These are phyloP conservation scores for Scorias spongiosa DNA, from an alignment of 2,329 filamentous ascomycete species.

Conservation along the genomic window DNA sequence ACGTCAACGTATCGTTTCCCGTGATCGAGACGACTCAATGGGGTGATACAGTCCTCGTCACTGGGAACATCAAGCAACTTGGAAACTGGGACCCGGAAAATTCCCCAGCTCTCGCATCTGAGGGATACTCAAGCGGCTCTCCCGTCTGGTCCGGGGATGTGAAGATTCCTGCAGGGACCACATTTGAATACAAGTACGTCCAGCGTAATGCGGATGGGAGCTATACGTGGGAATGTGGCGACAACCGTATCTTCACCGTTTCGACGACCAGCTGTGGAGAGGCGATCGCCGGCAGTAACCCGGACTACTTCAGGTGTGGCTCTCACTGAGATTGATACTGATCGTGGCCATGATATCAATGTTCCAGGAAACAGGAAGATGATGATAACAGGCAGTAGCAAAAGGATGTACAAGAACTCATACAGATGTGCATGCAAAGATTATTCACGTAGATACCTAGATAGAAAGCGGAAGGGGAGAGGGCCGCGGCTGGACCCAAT, in stretches of 20 bases:
- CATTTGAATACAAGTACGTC: conserved; percentile 1
- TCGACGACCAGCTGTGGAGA: conserved; percentile 1
- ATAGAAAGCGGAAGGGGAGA: no score
- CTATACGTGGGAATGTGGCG: conserved; percentile 42
- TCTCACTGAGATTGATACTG: background rate
- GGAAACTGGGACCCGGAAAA: background rate
- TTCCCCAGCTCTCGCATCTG: background rate
- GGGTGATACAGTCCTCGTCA: background rate
- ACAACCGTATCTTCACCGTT: conserved; percentile 1
- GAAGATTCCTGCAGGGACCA: background rate
- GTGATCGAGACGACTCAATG: background rate
- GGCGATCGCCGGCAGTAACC: background rate
- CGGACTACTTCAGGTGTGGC: conserved; percentile 1
- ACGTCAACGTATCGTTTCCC: background rate
- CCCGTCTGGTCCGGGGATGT: conserved; percentile 8
- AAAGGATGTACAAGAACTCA: no score
- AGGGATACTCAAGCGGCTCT: background rate
- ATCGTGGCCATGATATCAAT: no score
- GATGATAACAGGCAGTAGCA: no score
- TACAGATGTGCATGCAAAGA: no score
- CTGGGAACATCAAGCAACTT: background rate
- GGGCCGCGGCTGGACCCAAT: no score
- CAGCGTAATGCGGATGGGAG: conserved; percentile 37
- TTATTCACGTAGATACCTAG: no score
- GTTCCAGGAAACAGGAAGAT: no score